Base-by-base conservation (phyloP, 768 basidiomycete species). In the Macrolepiota fuliginosa region DNA sequence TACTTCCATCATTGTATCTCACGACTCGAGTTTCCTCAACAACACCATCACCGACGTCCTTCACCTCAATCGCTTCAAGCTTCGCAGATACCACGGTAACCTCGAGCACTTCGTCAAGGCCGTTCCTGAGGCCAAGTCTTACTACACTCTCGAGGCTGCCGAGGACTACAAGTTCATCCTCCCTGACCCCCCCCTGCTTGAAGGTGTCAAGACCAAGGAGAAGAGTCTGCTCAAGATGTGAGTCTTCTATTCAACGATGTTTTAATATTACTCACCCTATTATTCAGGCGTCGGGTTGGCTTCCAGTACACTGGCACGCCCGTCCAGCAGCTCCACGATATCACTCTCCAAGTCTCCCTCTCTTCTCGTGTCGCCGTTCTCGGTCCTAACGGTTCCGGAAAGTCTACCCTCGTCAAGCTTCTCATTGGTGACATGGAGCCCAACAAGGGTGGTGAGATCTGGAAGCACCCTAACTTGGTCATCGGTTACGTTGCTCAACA, bases 171-270 rank as follows among this genome's bases (percentile, higher is more conserved):
- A 87, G 80, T 98, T 97, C 89, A 96, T 94, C 87, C 88, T 98
- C 69, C 96, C 96, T 61, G 90, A 94, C 72, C 96, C 96, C 57
- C 96, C 96, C 72, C 88, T 98, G 66, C 91, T 98, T 64, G 96
- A 98, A 67, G 96, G 96, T 90, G 96, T 98, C 81, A 98, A 98
- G 90, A 98, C 96, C 72, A 98, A 98, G 85, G 95, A 98, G 81
- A 98, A 96, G 87, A 87, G 86, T 63, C 80, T 98, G 69, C 77
- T 97, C 66, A 98, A 98, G 85, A 96, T 98, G 94, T 79, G 64
- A 27, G 74, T 65, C 2, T 39, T 58, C 17, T 1, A 19, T 36
- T 19, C 50, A 13, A 4, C 35, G 13, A 4, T 39, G 24, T n/a
- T 12, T 39, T 17, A 10, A n/a, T 17, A 17, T 56, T 67, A 40